Evolutionary conservation across 2,329 filamentous ascomycete species (phyloP), one percentile per base, ranked within the genome.

Genomic region (Colletotrichum gigasporum): DNA sequence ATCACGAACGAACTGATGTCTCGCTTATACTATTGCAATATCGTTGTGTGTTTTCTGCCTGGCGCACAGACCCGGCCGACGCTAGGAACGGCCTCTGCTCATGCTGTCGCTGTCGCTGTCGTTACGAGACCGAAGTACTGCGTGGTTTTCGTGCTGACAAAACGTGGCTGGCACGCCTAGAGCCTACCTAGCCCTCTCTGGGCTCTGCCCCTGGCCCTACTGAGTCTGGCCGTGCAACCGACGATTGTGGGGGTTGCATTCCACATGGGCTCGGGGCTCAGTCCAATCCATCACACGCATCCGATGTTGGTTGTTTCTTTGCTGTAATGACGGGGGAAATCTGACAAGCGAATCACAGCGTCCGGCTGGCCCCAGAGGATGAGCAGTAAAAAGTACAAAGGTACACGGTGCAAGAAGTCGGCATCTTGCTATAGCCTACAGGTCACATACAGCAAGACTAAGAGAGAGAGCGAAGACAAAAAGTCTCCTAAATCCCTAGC

Each of bases 161-260:
- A 50, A 50, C 16, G 48, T 41, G 53, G 59, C 35, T 52, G 22
- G 39, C 30, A 37, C 55, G 22, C 42, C 24, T 57, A 16, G n/a
- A n/a, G 26, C 45, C 45, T 42, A 30, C 24, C n/a, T 20, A n/a
- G n/a, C n/a, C n/a, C 30, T 24, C n/a, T 20, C 20, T 52, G 24
- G 22, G n/a, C n/a, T n/a, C 22, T 30, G 41, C 53, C 53, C 18
- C 60, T 32, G 47, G 12, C 30, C 55, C 32, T 35, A 30, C 11
- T 39, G 18, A 11, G 34, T n/a, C 54, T 45, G 47, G 18, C 41
- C 34, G 34, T 50, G 35, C 41, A 42, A 37, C 55, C 41, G 35
- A 35, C 48, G 41, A 61, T 42, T 64, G 61, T 55, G 56, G 61
- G 61, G 56, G 61, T 61, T 54, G 56, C 56, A 54, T 54, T 44